Conservation (phyloP, 2,329 filamentous ascomycete genomes). For the Fusarium irregulare region DNA sequence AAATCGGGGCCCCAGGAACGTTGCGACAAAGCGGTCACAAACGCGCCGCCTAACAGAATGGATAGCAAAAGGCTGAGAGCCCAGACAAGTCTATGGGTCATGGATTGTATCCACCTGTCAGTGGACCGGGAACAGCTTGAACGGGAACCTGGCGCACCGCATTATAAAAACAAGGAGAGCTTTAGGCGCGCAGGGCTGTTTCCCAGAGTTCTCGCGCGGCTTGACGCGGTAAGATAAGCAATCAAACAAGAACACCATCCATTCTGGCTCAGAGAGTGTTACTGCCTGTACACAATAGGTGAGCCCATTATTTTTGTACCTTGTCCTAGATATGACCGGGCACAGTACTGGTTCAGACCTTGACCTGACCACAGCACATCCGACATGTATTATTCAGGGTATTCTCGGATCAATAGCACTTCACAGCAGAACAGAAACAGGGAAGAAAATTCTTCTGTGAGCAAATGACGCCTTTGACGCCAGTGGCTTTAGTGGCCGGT, state of each 20-base stretch:
- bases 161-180: background rate
- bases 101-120: background rate
- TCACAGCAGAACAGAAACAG: background rate
- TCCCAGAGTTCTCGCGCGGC: background rate
- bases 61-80: background rate
- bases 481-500: background rate
- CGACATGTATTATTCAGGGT: background rate
- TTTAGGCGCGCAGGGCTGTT: background rate
- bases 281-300: background rate
- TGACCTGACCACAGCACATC: background rate
- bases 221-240: background rate
- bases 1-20: background rate
- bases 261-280: background rate
- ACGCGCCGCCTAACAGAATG: background rate
- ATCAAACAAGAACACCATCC: background rate
- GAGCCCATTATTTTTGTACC: background rate
- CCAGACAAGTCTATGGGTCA: background rate
- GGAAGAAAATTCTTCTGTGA: background rate
- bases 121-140: background rate
- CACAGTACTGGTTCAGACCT: background rate
- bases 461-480: conserved; percentile 1
- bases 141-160: background rate
- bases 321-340: background rate
- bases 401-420: background rate
- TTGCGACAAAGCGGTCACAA: background rate